Evolutionary conservation across 257 asterid genomes (phyloP), one percentile per base, ranked within the genome.

Genomic region (Agastache rugosa): DNA sequence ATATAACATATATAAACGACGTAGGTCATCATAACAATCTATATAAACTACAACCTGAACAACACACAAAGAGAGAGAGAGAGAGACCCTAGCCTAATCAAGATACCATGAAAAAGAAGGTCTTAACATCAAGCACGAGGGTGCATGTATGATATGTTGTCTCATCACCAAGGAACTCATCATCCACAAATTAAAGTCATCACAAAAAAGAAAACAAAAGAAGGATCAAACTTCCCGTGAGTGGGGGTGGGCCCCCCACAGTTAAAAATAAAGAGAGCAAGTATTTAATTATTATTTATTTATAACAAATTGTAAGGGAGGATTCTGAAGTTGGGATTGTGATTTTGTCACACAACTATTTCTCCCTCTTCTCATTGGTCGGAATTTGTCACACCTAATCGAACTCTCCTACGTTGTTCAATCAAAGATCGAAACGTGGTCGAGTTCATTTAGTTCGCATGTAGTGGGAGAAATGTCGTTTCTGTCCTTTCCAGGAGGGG

Each of bases 221-320:
- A 58, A 45, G 76, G 78, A 80, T 66, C 62, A 75, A 76, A 72
- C 44, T 78, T 45, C 79, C 78, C 92, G 87, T 87, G 90, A 81
- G 83, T 78, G 81, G 75, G 23, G 86, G 87, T 83, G 88, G 89
- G 62, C 82, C 83, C 84, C 81, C 75, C 77, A 56, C 25, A 23
- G 76, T 72, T 8, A 19, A 6, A 53, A 53, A 53, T 8, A 8
- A 7, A 37, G 42, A 8, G 11, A 37, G 42, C 42, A 2, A 39
- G 44, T 8, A 39, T 8, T 6, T 31, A 31, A 2, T 31, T 31
- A 27, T 1, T 27, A 62, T 6, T 6, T 25, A 67, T 37, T n/a
- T 58, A 56, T 63, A 55, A 73, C 65, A 64, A 54, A 41, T 25
- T 14, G 14, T 2, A 16, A 16, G 23, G 77, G 44, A 75, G 77